A percentile compares a stretch with the other conserved stretches of the same genome.
Evolutionary conservation across 1,284 basidiomycete species (phyloP).

Genomic region (Inonotus hispidus): DNA sequence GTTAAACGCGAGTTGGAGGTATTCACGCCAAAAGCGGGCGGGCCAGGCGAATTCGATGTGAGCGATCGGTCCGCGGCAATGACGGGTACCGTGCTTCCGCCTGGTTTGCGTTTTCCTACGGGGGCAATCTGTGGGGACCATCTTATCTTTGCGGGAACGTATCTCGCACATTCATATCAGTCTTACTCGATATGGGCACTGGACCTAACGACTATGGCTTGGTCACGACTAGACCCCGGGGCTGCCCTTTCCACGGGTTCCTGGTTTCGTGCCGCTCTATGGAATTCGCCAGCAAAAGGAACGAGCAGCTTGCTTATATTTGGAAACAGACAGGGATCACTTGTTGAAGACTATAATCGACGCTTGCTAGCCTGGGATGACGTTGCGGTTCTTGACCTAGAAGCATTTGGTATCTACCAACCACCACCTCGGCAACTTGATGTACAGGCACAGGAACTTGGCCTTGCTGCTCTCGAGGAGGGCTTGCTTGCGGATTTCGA

Average conservation of each 20-base stretch:
- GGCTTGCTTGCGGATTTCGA: slow-evolving; percentile 80
- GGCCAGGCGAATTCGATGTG: slow-evolving; percentile 61
- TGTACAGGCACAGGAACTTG: slow-evolving; percentile 69
- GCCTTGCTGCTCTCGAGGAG: slow-evolving; percentile 75
- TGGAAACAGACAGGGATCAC: slow-evolving; percentile 80
- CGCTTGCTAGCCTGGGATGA: slow-evolving; percentile 89
- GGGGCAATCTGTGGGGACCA: slow-evolving; percentile 85
- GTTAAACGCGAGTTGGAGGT: slow-evolving; percentile 91
- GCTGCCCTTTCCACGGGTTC: slow-evolving; percentile 75
- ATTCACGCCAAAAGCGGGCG: slow-evolving; percentile 64
- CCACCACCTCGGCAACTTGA: slow-evolving; percentile 70
- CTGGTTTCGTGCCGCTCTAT: slow-evolving; percentile 85
- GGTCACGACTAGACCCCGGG: slow-evolving; percentile 82
- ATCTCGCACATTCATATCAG: slow-evolving; percentile 84
- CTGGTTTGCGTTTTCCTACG: slow-evolving; percentile 89
- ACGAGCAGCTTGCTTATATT: slow-evolving; percentile 83
- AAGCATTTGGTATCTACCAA: slow-evolving; percentile 91
- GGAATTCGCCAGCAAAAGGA: slow-evolving; percentile 40
- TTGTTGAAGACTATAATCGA: slow-evolving; percentile 88
- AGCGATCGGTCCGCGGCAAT: slow-evolving; percentile 72
- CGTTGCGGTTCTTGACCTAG: slow-evolving; percentile 84
- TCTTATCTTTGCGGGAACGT: slow-evolving; percentile 85
- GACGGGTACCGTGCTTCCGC: slow-evolving; percentile 74
- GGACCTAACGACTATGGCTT: slow-evolving; percentile 72
- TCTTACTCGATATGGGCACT: slow-evolving; percentile 90